Base-by-base conservation (phyloP, 805 yeast genomes). In the Nakazawaea holstii region DNA sequence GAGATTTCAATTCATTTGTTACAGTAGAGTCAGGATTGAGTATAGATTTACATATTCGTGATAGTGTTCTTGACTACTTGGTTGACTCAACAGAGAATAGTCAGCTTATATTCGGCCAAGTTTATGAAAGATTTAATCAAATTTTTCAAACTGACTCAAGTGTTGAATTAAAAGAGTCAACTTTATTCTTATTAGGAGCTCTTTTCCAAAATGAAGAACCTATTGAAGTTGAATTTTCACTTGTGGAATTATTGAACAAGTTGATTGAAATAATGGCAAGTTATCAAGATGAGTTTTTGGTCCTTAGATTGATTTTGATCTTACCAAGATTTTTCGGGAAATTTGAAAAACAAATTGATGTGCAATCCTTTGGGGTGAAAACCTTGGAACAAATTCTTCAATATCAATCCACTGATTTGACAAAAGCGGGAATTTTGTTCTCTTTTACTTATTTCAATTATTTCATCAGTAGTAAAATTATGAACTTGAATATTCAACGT, bases 1-100 rank as follows among this genome's bases (percentile, higher is more conserved):
- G 66, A 2, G 91, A 90, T 58, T 76, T 80, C 57, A 88, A 90
- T 57, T 64, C 62, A 3, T 89, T 79, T 60, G 86, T 88, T 6
- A 77, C 90, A 2, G 84, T 79, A 32, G 90, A 87, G 48, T 72
- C 87, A 1, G 96, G 89, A 1, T 70, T 90, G 30, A 66, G 82
- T 0, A 66, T 82, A 0, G 77, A 75, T 5, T 63, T 65, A 8
- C 62, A 74, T 2, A 75, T 82, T 1, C 74, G 98, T 45, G 84
- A 81, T 42, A 74, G 85, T 0, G 67, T 82, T 1, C 69, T 70
- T 27, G 88, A 83, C 28, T 74, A 79, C 31, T 53, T 87, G 5
- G 64, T 76, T 0, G 82, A 79, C 17, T 54, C 82, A 32, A 68
- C 73, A 33, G 66, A 64, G 5, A 40, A 43, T 0, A 67, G 75